phyloP scores from a whole-genome alignment of 106 monocot genomes.

The Xerophyta viscosa region DNA sequence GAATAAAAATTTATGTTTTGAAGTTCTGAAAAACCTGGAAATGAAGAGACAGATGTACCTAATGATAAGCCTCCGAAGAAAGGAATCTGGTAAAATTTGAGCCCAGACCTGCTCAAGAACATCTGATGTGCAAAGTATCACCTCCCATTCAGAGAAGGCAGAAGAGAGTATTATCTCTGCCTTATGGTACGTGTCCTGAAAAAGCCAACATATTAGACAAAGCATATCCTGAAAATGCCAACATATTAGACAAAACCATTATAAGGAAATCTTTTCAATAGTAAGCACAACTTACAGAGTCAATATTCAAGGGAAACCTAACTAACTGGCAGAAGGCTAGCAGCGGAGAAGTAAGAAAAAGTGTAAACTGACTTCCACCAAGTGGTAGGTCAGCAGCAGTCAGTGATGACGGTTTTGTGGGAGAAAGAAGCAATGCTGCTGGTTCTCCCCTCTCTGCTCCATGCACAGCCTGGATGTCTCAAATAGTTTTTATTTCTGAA shows the following conservation, averaged over 20 bases:
- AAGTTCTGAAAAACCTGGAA: not conserved
- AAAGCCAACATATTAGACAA: slow-evolving; percentile 17
- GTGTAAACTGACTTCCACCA: slow-evolving; percentile 80
- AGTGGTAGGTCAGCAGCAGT: slow-evolving; percentile 30
- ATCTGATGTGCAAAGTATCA: slow-evolving; percentile 62
- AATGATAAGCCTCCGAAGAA: slow-evolving; percentile 77
- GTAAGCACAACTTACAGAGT: too few relatives aligned
- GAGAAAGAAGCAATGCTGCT: slow-evolving; percentile 83
- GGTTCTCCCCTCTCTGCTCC: slow-evolving; percentile 82
- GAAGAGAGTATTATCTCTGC: slow-evolving; percentile 58
- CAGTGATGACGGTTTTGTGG: slow-evolving; percentile 27
- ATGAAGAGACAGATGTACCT: slow-evolving; percentile 33
- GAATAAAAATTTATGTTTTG: too few relatives aligned
- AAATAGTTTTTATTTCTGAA: too few relatives aligned
- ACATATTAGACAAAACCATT: slow-evolving; percentile 16
- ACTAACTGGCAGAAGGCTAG: slow-evolving; percentile 78
- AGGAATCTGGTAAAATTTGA: slow-evolving; percentile 78
- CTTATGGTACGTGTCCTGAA: slow-evolving; percentile 46
- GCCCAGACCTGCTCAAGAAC: slow-evolving; percentile 64
- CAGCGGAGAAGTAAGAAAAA: slow-evolving; percentile 83
- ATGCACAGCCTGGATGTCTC: slow-evolving; percentile 51
- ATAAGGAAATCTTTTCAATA: too few relatives aligned
- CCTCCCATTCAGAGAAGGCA: slow-evolving; percentile 82
- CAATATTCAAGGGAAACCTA: slow-evolving; percentile 42
- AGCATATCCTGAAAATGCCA: slow-evolving; percentile 40